A percentile compares a stretch with the other conserved stretches of the same genome.
phyloP scores from a whole-genome alignment of 306 rosid species.

The Prosopis cineraria region DNA sequence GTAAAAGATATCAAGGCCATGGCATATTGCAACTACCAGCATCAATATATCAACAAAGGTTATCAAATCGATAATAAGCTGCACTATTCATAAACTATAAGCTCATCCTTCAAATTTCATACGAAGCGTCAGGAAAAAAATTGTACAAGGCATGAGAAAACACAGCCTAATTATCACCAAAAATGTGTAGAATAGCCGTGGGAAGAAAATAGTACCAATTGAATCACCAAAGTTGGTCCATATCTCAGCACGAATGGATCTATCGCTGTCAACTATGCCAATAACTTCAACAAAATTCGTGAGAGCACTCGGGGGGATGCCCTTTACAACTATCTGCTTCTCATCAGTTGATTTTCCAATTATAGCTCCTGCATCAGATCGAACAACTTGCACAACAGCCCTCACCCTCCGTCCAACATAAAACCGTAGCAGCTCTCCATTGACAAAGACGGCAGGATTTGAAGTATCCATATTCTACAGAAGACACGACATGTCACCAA shows the following conservation, averaged over 20 bases:
- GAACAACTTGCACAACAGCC: conserved; percentile 70
- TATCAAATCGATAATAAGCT: neutral
- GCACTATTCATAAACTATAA: neutral
- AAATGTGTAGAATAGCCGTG: neutral
- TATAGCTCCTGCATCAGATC: conserved; percentile 53
- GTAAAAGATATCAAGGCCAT: neutral
- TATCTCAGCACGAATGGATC: conserved; percentile 66
- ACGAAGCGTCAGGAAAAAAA: neutral
- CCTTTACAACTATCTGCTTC: conserved; percentile 62
- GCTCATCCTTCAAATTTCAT: neutral
- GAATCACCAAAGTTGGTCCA: conserved; percentile 89
- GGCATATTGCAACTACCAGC: neutral
- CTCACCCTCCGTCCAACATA: conserved; percentile 75
- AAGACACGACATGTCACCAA: conserved; percentile 32
- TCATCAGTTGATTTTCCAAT: conserved; percentile 83
- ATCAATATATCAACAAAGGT: neutral
- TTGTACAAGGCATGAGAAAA: neutral
- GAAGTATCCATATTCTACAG: conserved; percentile 78
- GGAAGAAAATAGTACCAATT: conserved; percentile 55
- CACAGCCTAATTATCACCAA: neutral
- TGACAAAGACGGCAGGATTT: conserved; percentile 80
- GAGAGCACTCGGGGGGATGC: conserved; percentile 51
- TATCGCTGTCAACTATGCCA: conserved; percentile 79
- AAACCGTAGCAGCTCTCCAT: conserved; percentile 62
- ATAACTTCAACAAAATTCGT: conserved; percentile 80